Evolutionary conservation across 371 early-diverging fungal species (phyloP), one percentile per base, ranked within the genome.

Genomic region (Rhizopus microsporus): DNA sequence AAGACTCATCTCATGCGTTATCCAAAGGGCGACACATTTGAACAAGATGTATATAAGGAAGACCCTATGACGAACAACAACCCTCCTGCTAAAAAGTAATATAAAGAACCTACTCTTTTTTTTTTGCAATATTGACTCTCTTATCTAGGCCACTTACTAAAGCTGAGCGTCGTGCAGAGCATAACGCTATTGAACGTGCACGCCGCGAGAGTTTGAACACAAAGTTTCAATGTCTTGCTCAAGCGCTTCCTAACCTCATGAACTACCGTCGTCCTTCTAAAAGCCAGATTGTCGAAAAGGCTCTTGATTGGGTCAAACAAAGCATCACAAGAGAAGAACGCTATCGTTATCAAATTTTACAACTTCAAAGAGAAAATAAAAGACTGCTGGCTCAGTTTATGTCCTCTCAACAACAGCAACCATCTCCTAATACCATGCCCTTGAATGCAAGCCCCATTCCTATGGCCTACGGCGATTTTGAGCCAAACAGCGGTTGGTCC

Each of bases 161-260:
- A 59, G 81, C 75, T n/a, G 82, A 86, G 59, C 75, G 84, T 51
- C 82, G 88, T 38, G 88, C 85, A 30, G 85, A 77, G 44, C 89
- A 89, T 60, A 89, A 89, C 63, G 89, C 89, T 10, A 84, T 83
- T 30, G 89, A 89, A 54, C 78, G 89, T 13, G 88, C 89, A n/a
- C 71, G 89, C 45, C 79, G 89, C 31, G 88, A 88, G 63, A 80
- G 69, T 9, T 70, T 89, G 43, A 88, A 88, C 68, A 70, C 72
- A 29, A 81, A 86, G 54, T 88, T 88, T 61, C 85, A 80, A 61
- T 78, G 82, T 32, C 71, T 89, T 45, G 89, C 88, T 13, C 75
- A 78, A 50, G 73, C 82, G 6, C 66, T 89, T 37, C 89, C 89
- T 9, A 78, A 84, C 43, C 77, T 89, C 5, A 66, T 65, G 43